Conservation (phyloP, 192 early-diverging fungal genomes). For the Linnemannia elongata region DNA sequence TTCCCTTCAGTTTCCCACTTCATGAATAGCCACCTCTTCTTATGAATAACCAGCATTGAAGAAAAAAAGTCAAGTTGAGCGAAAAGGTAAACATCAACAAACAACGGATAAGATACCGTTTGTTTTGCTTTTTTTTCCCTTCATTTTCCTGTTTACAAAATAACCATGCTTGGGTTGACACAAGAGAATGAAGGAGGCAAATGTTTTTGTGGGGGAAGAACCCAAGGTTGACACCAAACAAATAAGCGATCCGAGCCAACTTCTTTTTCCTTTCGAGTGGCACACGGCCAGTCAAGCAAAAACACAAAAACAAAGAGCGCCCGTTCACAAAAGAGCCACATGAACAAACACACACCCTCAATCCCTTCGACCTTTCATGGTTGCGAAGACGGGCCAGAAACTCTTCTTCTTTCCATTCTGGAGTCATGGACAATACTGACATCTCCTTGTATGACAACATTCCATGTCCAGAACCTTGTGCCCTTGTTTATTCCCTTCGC, state of each 20-base stretch:
- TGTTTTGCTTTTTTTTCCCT: neutral
- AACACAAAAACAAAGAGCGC: neutral
- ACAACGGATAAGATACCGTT: neutral
- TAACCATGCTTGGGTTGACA: neutral
- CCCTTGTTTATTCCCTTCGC: neutral
- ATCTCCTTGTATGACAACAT: too few relatives aligned
- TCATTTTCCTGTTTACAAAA: neutral
- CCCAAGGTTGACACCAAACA: neutral
- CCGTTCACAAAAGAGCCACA: neutral
- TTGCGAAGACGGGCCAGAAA: neutral
- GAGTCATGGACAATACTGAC: too few relatives aligned
- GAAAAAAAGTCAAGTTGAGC: neutral
- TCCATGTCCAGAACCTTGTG: neutral
- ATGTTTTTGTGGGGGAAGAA: too few relatives aligned
- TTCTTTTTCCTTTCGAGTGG: neutral
- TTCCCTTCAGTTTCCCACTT: neutral
- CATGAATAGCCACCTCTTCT: neutral
- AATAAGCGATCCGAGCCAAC: slow-evolving; percentile 5
- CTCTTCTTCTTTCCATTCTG: too few relatives aligned
- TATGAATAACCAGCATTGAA: neutral
- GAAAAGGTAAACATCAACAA: neutral
- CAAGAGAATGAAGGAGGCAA: neutral
- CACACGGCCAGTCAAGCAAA: neutral
- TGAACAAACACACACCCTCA: neutral
- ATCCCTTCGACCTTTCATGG: neutral